phyloP scores from a whole-genome alignment of 148 eudicot genomes.

The Nepenthes gracilis region DNA sequence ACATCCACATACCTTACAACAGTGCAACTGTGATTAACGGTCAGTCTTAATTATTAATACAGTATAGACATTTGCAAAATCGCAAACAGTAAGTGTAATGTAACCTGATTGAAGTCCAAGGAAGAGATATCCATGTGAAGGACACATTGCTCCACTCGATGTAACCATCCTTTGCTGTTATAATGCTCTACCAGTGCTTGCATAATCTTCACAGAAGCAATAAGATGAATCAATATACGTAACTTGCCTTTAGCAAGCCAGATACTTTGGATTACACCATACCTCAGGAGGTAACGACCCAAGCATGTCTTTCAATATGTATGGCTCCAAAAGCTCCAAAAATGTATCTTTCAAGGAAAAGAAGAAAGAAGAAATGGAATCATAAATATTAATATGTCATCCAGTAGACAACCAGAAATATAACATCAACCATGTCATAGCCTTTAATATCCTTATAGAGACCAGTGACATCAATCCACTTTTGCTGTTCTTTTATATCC shows the following conservation, averaged over 20 bases:
- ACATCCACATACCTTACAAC: not conserved
- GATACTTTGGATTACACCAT: slow-evolving; percentile 5
- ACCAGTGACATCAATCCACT: too few relatives aligned
- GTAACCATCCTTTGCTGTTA: slow-evolving; percentile 85
- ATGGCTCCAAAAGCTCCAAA: slow-evolving; percentile 97
- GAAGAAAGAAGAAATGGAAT: not conserved
- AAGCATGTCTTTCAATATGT: slow-evolving; percentile 94
- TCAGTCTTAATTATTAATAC: not conserved
- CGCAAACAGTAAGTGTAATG: slow-evolving; percentile 3
- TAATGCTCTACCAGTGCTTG: slow-evolving; percentile 98
- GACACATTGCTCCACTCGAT: slow-evolving; percentile 93
- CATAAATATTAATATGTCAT: not conserved
- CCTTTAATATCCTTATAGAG: too few relatives aligned
- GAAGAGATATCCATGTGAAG: slow-evolving; percentile 98
- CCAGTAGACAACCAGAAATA: not conserved
- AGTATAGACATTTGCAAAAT: not conserved
- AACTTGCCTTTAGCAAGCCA: not conserved
- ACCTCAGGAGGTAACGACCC: slow-evolving; percentile 96
- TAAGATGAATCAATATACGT: slow-evolving; percentile 4
- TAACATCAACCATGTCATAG: not conserved
- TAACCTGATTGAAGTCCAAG: slow-evolving; percentile 93
- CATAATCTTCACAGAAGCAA: slow-evolving; percentile 49
- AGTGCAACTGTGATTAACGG: not conserved
- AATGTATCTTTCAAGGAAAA: slow-evolving; percentile 55
- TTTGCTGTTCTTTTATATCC: too few relatives aligned